Evolutionary conservation across 2,329 filamentous ascomycete species (phyloP), one percentile per base, ranked within the genome.

Genomic region (Trichophyton mentagrophytes): DNA sequence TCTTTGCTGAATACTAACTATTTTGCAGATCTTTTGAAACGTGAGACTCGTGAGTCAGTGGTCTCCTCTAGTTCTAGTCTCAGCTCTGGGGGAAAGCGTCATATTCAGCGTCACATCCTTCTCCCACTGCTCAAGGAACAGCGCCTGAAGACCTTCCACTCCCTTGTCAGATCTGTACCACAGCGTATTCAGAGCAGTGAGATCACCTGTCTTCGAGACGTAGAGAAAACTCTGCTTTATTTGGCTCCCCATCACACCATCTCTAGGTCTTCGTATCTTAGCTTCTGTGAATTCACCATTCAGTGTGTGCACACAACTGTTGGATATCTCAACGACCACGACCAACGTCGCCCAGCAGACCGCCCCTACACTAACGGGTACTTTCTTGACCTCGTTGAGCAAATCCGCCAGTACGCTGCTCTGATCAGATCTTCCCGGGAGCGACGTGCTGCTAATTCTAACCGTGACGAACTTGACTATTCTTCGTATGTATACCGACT

Each of bases 311-410:
- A 95, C 79, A 86, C 89, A 65, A 93, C 90, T 63, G 89, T 95
- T 74, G 86, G 90, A 74, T 86, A 87, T 74, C 81, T 96, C 66
- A 86, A 84, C 79, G 90, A 95, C 72, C 85, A 85, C 72, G 91
- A 97, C 74, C 89, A 92, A 77, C 86, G 86, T 66, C 85, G 89
- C 72, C 87, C 89, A 63, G 80, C 84, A 75, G 92, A 97, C 75
- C 86, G 88, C 69, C 90, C 90, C 66, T 97, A 96, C 80, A 93
- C 87, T 81, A 90, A 88, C 82, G 89, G 89, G 72, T 97, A 97
- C 77, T 96, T 96, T 73, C 87, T 96, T 77, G 92, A 97, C 78
- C 85, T 97, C 64, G 86, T 95, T 73, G 89, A 95, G 73, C 91
- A 96, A 82, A 90, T 96, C 68, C 84, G 86, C 72, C 84, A 89